Base-by-base conservation (phyloP, 495 filamentous ascomycete genomes). In the Aspergillus sclerotiicarbonarius region DNA sequence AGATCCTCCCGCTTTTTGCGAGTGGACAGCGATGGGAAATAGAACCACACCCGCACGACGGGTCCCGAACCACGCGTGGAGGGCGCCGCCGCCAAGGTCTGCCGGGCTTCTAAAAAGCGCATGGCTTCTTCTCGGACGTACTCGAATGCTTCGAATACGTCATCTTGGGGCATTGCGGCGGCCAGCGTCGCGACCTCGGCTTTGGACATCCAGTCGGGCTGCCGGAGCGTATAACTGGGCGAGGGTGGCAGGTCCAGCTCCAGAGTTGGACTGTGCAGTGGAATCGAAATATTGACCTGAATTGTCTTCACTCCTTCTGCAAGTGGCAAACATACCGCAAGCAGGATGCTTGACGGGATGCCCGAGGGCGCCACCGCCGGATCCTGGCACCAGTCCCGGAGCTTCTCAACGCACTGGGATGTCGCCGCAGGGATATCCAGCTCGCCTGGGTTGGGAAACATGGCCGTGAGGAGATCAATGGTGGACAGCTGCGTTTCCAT, bases 141-240 rank as follows among this genome's bases (percentile, higher is more conserved):
- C 47, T 73, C 67, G 4, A 77, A 65, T 31, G 66, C 70, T 45
- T 67, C 68, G 12, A 77, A 45, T 4, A 66, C 59, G 48, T 77
- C 74, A 25, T 61, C 66, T 44, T 46, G 33, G 0, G 72, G 74
- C 54, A 77, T 71, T 15, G 54, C 57, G 6, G 67, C 51, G 0
- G 71, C 51, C 8, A 77, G 25, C 25, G 18, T 41, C 2, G 65
- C 64, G 0, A 75, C 56, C 37, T 77, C 72, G 6, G 74, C 74
- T 59, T 71, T 74, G 8, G 74, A 73, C 65, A 77, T 70, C 74
- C 74, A 77, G 6, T 71, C 67, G 12, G 74, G 74, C 45, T 76
- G 74, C 15, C 74, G 74, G 12, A 77, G 60, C 9, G 68, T 62
- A 51, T 71, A 77, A 16, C 44, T 58, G 29, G 64, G 29, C 45